Base-by-base conservation (phyloP, 352 stramenopile species). In the Globisporangium cystogenes region DNA sequence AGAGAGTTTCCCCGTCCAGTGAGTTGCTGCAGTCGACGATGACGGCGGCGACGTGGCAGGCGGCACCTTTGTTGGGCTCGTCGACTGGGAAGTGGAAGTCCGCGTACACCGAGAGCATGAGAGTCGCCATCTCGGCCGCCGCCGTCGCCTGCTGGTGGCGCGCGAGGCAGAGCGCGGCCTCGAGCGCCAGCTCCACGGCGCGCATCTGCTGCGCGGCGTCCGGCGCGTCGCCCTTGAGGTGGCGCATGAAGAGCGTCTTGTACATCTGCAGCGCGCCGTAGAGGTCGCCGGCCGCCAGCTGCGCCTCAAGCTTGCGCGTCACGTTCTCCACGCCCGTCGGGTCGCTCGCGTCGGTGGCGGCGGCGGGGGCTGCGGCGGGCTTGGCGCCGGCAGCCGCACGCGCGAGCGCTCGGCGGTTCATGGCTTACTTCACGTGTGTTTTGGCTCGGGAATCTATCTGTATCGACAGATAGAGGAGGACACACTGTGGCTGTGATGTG, bases 191-290 rank as follows among this genome's bases (percentile, higher is more conserved):
- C 14, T 81, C 70, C 29, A 76, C 67, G 23, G 79, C 81, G 48
- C 84, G 77, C 42, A 82, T 54, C 57, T 90, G 84, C 55, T 85
- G 72, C 27, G 65, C 64, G 7, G 47, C 46, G 47, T 68, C 71
- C 26, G 70, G 71, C 24, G 47, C 47, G 47, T 93, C 82, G 55
- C 77, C 80, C 54, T 92, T 90, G 60, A 92, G 77, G 50, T 78
- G 72, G 36, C 86, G 84, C 75, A 88, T 93, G 64, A 90, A 93
- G 18, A 96, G 70, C 59, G 83, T 93, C 76, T 93, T 93, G 76
- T 96, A 96, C 82, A 94, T 90, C 60, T 96, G 86, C 57, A 96
- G 57, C 51, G 86, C 86, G 49, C 85, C 81, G 64, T 96, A 96
- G 55, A 82, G 90, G 53, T 96, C 82, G 14, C 82, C 82, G n/a